Base-by-base conservation (phyloP, 768 basidiomycete genomes). In the Boletus coccyginus region DNA sequence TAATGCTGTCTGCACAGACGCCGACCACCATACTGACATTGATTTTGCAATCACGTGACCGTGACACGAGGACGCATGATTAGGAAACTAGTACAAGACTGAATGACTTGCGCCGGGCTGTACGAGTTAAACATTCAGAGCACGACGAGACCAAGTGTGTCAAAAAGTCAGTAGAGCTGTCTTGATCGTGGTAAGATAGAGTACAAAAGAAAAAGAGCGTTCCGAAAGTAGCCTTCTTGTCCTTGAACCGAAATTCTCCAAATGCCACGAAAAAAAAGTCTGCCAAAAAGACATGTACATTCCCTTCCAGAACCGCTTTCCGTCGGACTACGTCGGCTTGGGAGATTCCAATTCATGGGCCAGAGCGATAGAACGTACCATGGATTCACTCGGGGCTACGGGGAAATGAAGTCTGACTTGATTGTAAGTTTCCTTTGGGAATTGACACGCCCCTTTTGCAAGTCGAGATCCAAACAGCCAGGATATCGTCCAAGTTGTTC, bases 1-100 rank as follows among this genome's bases (percentile, higher is more conserved):
- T 33, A 29, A 53, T 10, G 47, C 1, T 16, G 11, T 40, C 5
- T 3, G 11, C 31, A 32, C 27, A 11, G 21, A 35, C 33, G 31
- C 14, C 5, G 16, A 35, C 14, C 5, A n/a, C 31, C 13, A 27
- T 27, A 27, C 5, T 27, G 27, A 27, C 27, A 41, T 50, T 67
- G 68, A 70, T 66, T 70, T 70, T 44, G 29, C 19, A 29, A 46
- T 50, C 66, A 68, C 68, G 61, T 68, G 66, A 68, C 29, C 53
- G 58, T 49, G 66, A 58, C 68, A 57, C 66, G 65, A 59, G 62
- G 56, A 39, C 43, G n/a, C n/a, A n/a, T n/a, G n/a, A n/a, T n/a
- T n/a, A n/a, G n/a, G n/a, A n/a, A n/a, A n/a, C n/a, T n/a, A n/a
- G n/a, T n/a, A n/a, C n/a, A n/a, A n/a, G n/a, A n/a, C 45, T 6